Base-by-base conservation (phyloP, 345 rosid genomes). In the Pugionium dolabratum region DNA sequence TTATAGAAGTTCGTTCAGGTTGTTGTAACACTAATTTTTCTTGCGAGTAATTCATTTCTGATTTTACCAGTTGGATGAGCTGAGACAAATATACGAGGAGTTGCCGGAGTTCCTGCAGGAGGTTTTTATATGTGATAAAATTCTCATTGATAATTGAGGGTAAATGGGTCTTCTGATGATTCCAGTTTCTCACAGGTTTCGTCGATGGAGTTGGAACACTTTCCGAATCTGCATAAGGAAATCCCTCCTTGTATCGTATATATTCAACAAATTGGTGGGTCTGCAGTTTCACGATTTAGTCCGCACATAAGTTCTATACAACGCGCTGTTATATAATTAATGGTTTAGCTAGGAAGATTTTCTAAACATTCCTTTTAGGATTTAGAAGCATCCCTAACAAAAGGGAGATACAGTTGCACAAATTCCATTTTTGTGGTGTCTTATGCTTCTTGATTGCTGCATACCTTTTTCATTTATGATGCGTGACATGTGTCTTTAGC, bases 31-130 rank as follows among this genome's bases (percentile, higher is more conserved):
- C 50, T 36, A 29, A 3, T 56, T 37, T n/a, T 37, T 40, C 2
- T 31, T 55, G 46, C 57, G 29, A 41, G 53, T 48, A 54, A 68
- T 29, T 41, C 65, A 41, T 32, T 67, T 68, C 37, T 34, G 55
- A 35, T 54, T 47, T 74, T 54, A 40, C 70, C 72, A 93, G 98
- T 79, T 93, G 78, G 98, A 93, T 68, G 98, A 93, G 76, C 82
- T 93, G 70, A 83, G 98, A 81, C 91, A 88, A 79, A 86, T 93
- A 69, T 90, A 88, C 2, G 98, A 93, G 76, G 97, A 83, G 79
- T 67, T 93, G 82, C 98, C 98, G 33, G 89, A 90, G 34, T 85
- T 90, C 69, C 83, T 93, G 71, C 85, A 88, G 72, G 76, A 93
- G 97, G 98, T 93, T 50, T 66, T 51, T 59, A 57, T 71, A 33